Conservation (phyloP, 208 protist genomes). For the Leishmania turanica region DNA sequence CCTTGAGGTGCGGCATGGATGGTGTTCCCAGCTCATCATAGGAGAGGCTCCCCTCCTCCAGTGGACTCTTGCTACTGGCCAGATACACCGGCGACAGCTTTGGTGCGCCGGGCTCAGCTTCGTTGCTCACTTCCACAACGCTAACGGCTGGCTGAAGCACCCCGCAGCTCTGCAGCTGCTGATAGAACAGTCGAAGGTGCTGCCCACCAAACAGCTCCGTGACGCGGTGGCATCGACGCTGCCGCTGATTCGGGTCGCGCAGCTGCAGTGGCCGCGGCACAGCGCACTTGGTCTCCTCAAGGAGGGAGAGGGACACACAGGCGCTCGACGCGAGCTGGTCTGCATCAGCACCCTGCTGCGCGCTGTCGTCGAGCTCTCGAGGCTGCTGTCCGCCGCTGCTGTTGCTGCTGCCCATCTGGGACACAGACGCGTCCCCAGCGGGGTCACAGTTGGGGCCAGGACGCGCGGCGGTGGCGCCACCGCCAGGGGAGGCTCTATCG, state of each 20-base stretch:
- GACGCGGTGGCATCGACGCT: slow-evolving; percentile 11
- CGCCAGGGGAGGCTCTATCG: background rate
- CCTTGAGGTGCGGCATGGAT: background rate
- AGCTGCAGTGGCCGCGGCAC: background rate
- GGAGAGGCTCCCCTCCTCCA: background rate
- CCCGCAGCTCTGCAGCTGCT: slow-evolving; percentile 34
- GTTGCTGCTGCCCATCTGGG: background rate
- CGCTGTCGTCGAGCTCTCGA: background rate
- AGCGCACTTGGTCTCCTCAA: background rate
- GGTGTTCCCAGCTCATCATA: background rate
- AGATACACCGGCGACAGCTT: slow-evolving; percentile 9
- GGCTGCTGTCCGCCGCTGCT: background rate
- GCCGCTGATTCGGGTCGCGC: background rate
- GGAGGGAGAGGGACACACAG: background rate
- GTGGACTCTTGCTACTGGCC: background rate
- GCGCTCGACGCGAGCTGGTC: background rate
- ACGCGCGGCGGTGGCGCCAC: background rate
- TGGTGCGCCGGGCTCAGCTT: background rate
- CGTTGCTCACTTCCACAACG: slow-evolving; percentile 30
- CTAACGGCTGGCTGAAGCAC: slow-evolving; percentile 27
- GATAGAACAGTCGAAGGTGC: slow-evolving; percentile 27
- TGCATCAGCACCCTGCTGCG: background rate
- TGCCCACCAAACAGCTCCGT: slow-evolving; percentile 23
- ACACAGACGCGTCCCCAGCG: background rate
- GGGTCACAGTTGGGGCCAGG: background rate